These are phyloP conservation scores for Phytophthora idaei DNA, from an alignment of 352 stramenopile species.

Conservation along the genomic window DNA sequence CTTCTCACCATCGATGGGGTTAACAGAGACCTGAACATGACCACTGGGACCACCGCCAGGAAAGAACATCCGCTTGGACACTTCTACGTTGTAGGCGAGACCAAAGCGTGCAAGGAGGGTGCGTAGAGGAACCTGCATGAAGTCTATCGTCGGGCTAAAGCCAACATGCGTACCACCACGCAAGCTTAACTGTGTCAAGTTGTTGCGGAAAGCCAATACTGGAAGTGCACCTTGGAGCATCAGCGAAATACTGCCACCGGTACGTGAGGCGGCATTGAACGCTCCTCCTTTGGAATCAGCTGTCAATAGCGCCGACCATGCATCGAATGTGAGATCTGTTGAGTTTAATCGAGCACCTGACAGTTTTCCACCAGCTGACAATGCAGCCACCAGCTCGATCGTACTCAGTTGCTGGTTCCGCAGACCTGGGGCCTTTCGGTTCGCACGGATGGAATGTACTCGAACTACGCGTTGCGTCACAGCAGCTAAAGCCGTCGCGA, in stretches of 20 bases:
- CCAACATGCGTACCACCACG: conserved; percentile 62
- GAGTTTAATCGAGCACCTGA: conserved; percentile 56
- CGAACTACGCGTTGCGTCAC: conserved; percentile 64
- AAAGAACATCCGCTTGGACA: conserved; percentile 58
- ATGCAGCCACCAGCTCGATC: conserved; percentile 56
- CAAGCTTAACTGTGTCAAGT: conserved; percentile 38
- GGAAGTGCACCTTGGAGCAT: conserved; percentile 74
- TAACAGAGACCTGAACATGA: conserved; percentile 40
- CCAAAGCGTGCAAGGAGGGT: conserved; percentile 55
- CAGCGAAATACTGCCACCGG: conserved; percentile 60
- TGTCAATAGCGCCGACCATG: conserved; percentile 4
- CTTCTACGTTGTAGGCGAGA: conserved; percentile 35
- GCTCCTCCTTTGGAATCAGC: conserved; percentile 1
- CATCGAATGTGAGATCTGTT: conserved; percentile 49
- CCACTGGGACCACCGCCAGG: conserved; percentile 40
- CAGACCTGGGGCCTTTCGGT: conserved; percentile 74
- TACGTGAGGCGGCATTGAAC: conserved; percentile 49
- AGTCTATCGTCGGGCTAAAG: conserved; percentile 72
- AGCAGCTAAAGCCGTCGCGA: conserved; percentile 71
- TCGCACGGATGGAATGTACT: conserved; percentile 83
- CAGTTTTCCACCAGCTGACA: conserved; percentile 38
- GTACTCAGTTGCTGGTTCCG: conserved; percentile 85
- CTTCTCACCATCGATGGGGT: conserved; percentile 26
- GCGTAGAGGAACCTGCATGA: conserved; percentile 54
- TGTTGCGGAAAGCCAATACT: conserved; percentile 44